Percentiles rank a stretch among this genome's conserved stretches.
phyloP scores from a whole-genome alignment of 805 yeast genomes.

The Cyberlindnera samutprakarnensis region DNA sequence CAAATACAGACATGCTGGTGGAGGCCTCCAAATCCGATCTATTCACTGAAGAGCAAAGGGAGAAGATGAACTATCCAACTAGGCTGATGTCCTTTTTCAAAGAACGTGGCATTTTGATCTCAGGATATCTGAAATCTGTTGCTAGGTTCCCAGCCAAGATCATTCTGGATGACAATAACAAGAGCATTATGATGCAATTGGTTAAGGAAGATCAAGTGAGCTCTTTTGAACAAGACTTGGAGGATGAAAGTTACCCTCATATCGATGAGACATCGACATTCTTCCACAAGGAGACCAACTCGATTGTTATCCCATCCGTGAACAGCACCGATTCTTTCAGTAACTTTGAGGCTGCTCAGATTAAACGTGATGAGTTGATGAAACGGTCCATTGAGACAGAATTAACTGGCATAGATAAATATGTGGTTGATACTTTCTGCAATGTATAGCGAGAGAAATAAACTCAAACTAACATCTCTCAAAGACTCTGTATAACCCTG shows the following conservation, averaged over 20 bases:
- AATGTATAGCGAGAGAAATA: neutral
- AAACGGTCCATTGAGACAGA: slow-evolving; percentile 8
- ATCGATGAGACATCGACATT: slow-evolving; percentile 18
- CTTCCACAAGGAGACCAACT: slow-evolving; percentile 15
- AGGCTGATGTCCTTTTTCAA: slow-evolving; percentile 25
- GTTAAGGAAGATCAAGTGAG: slow-evolving; percentile 23
- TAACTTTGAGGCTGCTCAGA: slow-evolving; percentile 18
- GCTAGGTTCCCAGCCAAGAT: slow-evolving; percentile 22
- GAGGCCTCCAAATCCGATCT: slow-evolving; percentile 3
- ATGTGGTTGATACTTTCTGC: slow-evolving; percentile 10
- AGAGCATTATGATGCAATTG: slow-evolving; percentile 14
- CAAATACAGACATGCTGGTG: slow-evolving; percentile 15
- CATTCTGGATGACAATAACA: slow-evolving; percentile 21
- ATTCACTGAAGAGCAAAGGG: slow-evolving; percentile 9
- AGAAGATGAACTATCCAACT: slow-evolving; percentile 21
- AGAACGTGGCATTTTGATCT: slow-evolving; percentile 15
- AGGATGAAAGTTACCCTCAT: slow-evolving; percentile 17
- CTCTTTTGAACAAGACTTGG: slow-evolving; percentile 20
- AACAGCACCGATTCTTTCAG: slow-evolving; percentile 10
- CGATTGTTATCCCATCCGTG: slow-evolving; percentile 22
- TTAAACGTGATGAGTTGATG: slow-evolving; percentile 15
- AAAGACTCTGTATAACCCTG: slow-evolving; percentile 85
- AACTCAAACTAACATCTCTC: slow-evolving; percentile 65
- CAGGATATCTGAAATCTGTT: slow-evolving; percentile 16
- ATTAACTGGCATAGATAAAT: slow-evolving; percentile 14